Percentiles rank a stretch among this genome's conserved stretches.
These are phyloP conservation scores for Ascocoryne sarcoides DNA, from an alignment of 2,329 filamentous ascomycete genomes.

Conservation along the genomic window DNA sequence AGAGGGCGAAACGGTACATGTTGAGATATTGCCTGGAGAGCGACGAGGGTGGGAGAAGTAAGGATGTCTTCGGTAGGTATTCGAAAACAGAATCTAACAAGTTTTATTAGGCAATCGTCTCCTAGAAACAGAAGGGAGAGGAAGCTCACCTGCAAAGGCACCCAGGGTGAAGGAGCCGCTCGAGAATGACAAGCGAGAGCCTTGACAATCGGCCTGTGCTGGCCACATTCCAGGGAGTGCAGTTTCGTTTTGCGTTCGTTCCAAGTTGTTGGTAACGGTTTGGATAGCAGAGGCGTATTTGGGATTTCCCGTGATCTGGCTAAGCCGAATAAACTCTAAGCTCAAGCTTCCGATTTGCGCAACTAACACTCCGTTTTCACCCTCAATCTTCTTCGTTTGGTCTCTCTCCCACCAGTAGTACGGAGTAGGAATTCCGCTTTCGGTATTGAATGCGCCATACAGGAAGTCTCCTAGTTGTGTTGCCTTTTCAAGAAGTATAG, in stretches of 20 bases:
- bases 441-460: constrained; percentile 40
- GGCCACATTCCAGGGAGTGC: constrained; percentile 56
- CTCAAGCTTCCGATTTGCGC: constrained; percentile 47
- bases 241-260: constrained; percentile 44
- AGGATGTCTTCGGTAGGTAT: constrained; percentile 48
- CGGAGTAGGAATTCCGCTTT: constrained; percentile 39
- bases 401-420: constrained; percentile 37
- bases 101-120: constrained; percentile 45
- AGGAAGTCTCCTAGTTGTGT: constrained; percentile 26
- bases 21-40: constrained; percentile 40
- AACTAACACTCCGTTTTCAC: constrained; percentile 36
- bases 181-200: constrained; percentile 26
- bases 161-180: constrained; percentile 43
- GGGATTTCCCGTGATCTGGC: constrained; percentile 51
- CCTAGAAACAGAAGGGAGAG: constrained; percentile 1
- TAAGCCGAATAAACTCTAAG: constrained; percentile 51
- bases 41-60: background rate
- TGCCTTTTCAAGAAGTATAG: constrained; percentile 26
- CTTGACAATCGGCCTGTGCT: constrained; percentile 39
- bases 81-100: constrained; percentile 53
- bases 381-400: constrained; percentile 24
- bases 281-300: constrained; percentile 55
- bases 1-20: background rate
- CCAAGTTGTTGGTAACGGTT: constrained; percentile 48
- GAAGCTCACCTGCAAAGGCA: constrained; percentile 31